phyloP scores from a whole-genome alignment of 2,329 filamentous ascomycete genomes.

The Coniochaeta prunicola region DNA sequence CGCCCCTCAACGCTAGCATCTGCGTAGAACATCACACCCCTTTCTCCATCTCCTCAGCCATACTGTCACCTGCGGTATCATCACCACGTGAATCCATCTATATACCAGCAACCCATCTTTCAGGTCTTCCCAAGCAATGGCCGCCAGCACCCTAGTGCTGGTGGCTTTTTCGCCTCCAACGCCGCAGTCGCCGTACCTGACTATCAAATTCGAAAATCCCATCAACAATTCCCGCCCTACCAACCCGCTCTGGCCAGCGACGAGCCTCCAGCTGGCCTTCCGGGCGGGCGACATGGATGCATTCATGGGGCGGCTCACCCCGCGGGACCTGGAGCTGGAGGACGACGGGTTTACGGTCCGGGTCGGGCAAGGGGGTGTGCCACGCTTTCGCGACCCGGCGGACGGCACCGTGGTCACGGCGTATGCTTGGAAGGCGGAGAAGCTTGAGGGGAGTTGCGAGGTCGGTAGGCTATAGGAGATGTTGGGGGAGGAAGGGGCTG shows the following conservation, averaged over 20 bases:
- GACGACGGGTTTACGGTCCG: not conserved
- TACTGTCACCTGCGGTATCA: not conserved
- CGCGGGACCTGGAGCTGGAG: not conserved
- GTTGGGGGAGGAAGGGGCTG: not conserved
- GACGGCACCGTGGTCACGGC: slow-evolving; percentile 7
- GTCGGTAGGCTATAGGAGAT: slow-evolving; percentile 8
- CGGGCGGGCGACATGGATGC: not conserved
- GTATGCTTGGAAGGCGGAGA: slow-evolving; percentile 12
- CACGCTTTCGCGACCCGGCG: not conserved
- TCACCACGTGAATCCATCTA: not conserved
- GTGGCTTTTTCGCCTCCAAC: not conserved
- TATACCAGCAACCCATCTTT: not conserved
- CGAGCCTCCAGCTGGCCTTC: not conserved
- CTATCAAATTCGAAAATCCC: not conserved
- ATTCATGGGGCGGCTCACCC: not conserved
- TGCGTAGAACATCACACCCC: too few species aligned
- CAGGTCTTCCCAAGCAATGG: not conserved
- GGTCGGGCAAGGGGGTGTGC: not conserved
- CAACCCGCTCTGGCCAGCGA: not conserved
- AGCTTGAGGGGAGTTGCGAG: slow-evolving; percentile 8
- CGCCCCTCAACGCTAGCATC: not conserved
- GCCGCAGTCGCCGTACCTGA: not conserved
- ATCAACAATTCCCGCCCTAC: not conserved
- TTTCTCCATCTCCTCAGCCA: not conserved
- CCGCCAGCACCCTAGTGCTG: not conserved